phyloP scores from a whole-genome alignment of 2,329 filamentous ascomycete species.

The Sporothrix humicola region DNA sequence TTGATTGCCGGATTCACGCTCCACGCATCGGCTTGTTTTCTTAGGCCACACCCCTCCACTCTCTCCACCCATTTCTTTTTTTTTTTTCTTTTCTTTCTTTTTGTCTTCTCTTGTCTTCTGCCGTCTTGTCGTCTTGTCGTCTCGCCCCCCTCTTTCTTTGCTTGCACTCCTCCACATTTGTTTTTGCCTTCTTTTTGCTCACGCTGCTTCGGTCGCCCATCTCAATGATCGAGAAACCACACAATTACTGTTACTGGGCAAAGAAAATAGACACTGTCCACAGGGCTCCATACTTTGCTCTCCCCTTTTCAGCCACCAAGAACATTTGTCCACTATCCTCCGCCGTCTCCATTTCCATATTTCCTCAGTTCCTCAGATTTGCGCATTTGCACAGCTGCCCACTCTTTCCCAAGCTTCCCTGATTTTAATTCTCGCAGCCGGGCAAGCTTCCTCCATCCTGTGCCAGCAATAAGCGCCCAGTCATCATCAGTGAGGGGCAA shows the following conservation, averaged over 20 bases:
- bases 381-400: background rate
- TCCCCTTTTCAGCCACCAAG: background rate
- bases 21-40: constrained; percentile 13
- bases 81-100: constrained; percentile 20
- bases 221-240: background rate
- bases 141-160: background rate
- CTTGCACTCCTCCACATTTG: constrained; percentile 12
- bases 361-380: too few species aligned
- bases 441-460: background rate
- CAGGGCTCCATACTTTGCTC: background rate
- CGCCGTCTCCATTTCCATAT: background rate
- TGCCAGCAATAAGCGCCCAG: constrained; percentile 19
- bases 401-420: background rate
- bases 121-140: constrained; percentile 9
- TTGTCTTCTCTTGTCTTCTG: background rate
- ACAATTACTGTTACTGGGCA: too few species aligned
- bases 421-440: background rate
- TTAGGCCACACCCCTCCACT: background rate
- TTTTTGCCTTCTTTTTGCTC: constrained; percentile 1
- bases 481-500: background rate
- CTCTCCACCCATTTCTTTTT: background rate
- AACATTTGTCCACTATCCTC: constrained; percentile 2
- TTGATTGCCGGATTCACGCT: background rate
- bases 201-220: background rate
- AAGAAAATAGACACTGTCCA: background rate